Evolutionary conservation across 1,139 yeast species (phyloP), one percentile per base, ranked within the genome.

Genomic region (Pichia kudriavzevii): DNA sequence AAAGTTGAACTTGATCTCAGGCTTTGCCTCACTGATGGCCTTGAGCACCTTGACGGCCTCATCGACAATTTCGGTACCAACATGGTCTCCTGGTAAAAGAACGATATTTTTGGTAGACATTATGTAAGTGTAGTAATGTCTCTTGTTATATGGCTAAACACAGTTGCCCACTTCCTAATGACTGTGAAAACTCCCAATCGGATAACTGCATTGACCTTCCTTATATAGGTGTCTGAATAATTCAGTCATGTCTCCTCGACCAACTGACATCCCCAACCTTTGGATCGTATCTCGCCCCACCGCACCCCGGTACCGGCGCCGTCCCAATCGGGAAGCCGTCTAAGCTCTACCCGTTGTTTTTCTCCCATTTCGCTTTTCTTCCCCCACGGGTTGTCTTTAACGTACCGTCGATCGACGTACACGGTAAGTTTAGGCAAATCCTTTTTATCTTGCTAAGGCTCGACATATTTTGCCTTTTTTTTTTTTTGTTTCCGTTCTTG

Each of bases 71-170:
- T 91, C 98, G 38, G 81, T 75, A 51, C 98, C 98, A 39, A 83
- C 95, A 53, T 91, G 97, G 67, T 91, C 98, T 52, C 98, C 98
- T 38, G 96, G 94, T 28, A 91, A 69, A 39, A 88, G 73, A 29
- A 93, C 93, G 51, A 91, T 77, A 38, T 72, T 82, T 61, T 84
- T 85, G 10, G 46, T 36, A 34, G 47, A 27, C 51, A 48, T 49
- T 16, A 9, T 40, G 14, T 11, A 16, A 7, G 11, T 22, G 6
- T 22, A 19, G 4, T 9, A 16, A 20, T 20, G 10, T 20, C 22
- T 20, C 22, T 20, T 8, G 8, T 8, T 20, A 20, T 20, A 20
- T 8, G 10, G 8, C 22, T 20, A 10, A 8, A 20, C 10, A 20
- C 10, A 8, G 22, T 20, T 20, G 8, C 10, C 10, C 22, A n/a